Base-by-base conservation (phyloP, 225 moss, liverwort and hornwort genomes). In the Anthoceros angustus region DNA sequence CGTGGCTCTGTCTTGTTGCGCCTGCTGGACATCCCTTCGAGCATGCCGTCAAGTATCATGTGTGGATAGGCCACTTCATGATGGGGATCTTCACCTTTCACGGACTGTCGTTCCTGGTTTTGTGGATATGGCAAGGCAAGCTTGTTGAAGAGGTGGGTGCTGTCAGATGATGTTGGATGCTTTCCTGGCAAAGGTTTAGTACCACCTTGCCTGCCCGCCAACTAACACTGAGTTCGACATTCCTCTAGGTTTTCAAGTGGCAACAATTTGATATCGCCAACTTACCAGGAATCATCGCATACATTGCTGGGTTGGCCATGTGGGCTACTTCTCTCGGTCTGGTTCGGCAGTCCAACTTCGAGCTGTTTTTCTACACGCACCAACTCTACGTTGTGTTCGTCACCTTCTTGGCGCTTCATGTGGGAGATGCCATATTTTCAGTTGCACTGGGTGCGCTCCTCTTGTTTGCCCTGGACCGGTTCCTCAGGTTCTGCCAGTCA, bases 1-100 rank as follows among this genome's bases (percentile, higher is more conserved):
- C 83, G 92, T 67, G 92, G 92, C 62, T 93, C 92, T 70, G 82
- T 84, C 70, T 69, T 93, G 12, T 77, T 89, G 49, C 84, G 89
- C 64, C 78, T 77, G 55, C 48, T 87, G n/a, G 89, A 86, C 75
- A 78, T 89, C 55, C 85, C 63, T 89, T 93, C 72, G 92, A 93
- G 77, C 89, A 89, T 74, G 89, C 92, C 70, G 76, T 82, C 65
- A 89, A 87, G 74, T 93, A 93, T 66, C 92, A 93, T 70, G 78
- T 82, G 50, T 93, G 89, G 87, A 74, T 93, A 66, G 92, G 89
- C 40, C 83, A 93, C 68, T 89, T 89, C 74, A 84, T 86, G 73
- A 85, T 93, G 92, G 66, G 70, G 42, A 49, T 81, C 42, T 86
- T 89, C 63, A 77, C 89, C 39, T 77, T 89, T 40, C 92, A 93